Evolutionary conservation across 2,329 filamentous ascomycete genomes (phyloP).

Genomic region (Talaromyces sp.): DNA sequence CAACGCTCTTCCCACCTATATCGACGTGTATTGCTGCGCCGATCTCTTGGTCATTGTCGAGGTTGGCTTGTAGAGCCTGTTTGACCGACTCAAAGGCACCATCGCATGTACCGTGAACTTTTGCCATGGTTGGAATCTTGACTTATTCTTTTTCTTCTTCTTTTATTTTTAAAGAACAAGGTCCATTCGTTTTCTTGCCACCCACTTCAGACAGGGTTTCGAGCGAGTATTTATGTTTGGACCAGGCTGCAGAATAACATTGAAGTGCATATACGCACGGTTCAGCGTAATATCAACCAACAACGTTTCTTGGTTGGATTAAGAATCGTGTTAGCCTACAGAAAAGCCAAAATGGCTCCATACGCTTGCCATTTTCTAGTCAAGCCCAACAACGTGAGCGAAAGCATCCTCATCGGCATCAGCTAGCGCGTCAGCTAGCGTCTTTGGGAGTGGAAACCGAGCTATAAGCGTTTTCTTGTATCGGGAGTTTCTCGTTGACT

Average conservation of each 20-base stretch:
- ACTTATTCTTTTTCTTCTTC: too few relatives aligned
- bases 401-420: not conserved
- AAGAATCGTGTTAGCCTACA: not conserved
- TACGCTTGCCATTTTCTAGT: not conserved
- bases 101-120: conserved; percentile 33
- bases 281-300: not conserved
- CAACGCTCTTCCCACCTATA: conserved; percentile 35
- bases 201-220: not conserved
- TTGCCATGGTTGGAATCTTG: conserved; percentile 17
- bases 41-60: conserved; percentile 37
- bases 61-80: conserved; percentile 26
- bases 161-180: too few relatives aligned
- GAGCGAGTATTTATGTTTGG: not conserved
- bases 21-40: conserved; percentile 43
- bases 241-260: not conserved
- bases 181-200: too few relatives aligned
- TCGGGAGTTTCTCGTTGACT: not conserved
- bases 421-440: not conserved
- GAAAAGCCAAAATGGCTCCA: not conserved
- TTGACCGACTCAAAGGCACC: conserved; percentile 31
- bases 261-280: not conserved
- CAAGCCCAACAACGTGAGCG: not conserved
- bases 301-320: not conserved
- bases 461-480: not conserved
- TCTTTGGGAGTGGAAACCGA: not conserved